A percentile compares a stretch with the other conserved stretches of the same genome.
Conservation (phyloP, 2,329 filamentous ascomycete genomes). For the Epichloe aotearoae region DNA sequence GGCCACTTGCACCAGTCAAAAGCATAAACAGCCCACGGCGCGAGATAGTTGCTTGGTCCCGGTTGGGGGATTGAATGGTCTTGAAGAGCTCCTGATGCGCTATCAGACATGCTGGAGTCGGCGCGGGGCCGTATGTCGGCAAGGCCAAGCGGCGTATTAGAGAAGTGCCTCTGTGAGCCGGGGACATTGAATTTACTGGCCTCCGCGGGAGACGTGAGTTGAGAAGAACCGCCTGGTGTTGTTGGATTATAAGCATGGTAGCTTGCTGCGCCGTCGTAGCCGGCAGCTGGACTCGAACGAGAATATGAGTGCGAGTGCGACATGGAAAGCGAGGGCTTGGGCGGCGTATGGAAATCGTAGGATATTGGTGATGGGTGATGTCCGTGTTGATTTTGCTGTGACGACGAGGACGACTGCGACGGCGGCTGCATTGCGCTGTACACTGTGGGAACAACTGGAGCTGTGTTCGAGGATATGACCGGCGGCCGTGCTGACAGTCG, state of each 20-base stretch:
- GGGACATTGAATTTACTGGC: constrained; percentile 40
- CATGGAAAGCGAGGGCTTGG: constrained; percentile 51
- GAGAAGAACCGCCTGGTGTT: constrained; percentile 49
- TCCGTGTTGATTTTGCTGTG: constrained; percentile 18
- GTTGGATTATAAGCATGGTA: constrained; percentile 47
- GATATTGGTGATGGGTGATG: constrained; percentile 27
- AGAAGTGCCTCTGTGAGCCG: constrained; percentile 47
- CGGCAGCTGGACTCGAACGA: constrained; percentile 63
- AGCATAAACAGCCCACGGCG: constrained; percentile 90
- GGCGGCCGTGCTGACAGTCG: constrained; percentile 25
- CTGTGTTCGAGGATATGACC: constrained; percentile 28
- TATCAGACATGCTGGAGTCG: constrained; percentile 68
- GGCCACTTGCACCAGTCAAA: constrained; percentile 99
- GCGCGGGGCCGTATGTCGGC: constrained; percentile 83
- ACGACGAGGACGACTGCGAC: constrained; percentile 22
- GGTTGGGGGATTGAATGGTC: constrained; percentile 51
- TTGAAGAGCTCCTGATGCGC: constrained; percentile 48
- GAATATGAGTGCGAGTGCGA: constrained; percentile 71
- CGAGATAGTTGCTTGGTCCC: constrained; percentile 81
- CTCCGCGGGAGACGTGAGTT: constrained; percentile 49
- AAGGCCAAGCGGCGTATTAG: constrained; percentile 80
- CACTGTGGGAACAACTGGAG: constrained; percentile 34
- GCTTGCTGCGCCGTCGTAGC: constrained; percentile 40
- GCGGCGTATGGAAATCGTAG: constrained; percentile 47
- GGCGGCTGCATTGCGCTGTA: constrained; percentile 24